phyloP scores from a whole-genome alignment of 2,329 filamentous ascomycete species.

The Pseudogymnoascus sp. region DNA sequence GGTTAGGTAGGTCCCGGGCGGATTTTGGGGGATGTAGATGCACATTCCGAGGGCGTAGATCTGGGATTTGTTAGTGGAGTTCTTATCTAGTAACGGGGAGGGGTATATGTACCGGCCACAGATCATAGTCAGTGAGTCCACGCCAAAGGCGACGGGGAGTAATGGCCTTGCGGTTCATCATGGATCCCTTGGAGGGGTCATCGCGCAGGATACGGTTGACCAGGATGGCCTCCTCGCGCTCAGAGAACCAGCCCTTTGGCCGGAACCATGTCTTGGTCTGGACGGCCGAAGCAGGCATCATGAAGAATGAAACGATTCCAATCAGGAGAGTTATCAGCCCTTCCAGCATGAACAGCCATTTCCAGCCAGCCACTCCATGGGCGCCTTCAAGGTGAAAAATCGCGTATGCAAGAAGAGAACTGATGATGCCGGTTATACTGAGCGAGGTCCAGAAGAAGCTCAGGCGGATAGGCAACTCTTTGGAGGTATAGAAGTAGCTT shows the following conservation, averaged over 20 bases:
- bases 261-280: conserved; percentile 48
- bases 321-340: conserved; percentile 45
- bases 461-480: conserved; percentile 59
- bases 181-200: conserved; percentile 41
- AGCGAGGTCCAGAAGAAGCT: conserved; percentile 65
- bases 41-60: conserved; percentile 41
- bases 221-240: conserved; percentile 57
- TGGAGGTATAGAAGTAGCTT: conserved; percentile 67
- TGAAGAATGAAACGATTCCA: conserved; percentile 44
- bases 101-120: conserved; percentile 40
- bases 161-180: conserved; percentile 53
- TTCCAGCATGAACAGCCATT: conserved; percentile 49
- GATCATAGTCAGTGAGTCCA: conserved; percentile 48
- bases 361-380: conserved; percentile 44
- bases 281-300: conserved; percentile 52
- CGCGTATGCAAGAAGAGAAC: conserved; percentile 49
- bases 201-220: conserved; percentile 52
- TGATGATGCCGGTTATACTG: conserved; percentile 22
- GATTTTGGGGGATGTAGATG: conserved; percentile 41
- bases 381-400: conserved; percentile 42
- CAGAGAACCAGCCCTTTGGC: conserved; percentile 56
- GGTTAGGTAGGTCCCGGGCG: conserved; percentile 43
- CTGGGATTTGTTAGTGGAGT: not conserved
- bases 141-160: conserved; percentile 42
- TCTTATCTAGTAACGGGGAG: conserved; percentile 22